These are phyloP conservation scores for Porphyra umbilicalis DNA, from an alignment of 31 red algal species.

Conservation along the genomic window DNA sequence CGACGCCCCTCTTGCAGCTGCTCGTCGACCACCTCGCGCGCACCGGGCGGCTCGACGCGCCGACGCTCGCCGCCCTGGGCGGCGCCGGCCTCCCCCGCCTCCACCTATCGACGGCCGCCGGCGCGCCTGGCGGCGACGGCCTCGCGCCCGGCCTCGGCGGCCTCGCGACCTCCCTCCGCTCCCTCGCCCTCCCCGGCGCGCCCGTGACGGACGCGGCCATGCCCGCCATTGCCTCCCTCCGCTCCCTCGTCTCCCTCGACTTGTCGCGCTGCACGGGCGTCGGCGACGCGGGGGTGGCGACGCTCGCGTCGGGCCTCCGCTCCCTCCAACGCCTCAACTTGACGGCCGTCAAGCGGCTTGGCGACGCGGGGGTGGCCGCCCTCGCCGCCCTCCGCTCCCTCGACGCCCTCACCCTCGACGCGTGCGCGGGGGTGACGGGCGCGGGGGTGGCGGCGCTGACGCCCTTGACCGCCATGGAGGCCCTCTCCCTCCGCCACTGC, in stretches of 20 bases:
- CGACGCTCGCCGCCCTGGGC: neutral
- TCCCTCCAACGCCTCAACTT: neutral
- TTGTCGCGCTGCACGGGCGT: neutral
- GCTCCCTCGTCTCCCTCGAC: neutral
- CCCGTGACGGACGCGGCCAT: neutral
- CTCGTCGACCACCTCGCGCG: neutral
- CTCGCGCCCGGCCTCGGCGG: neutral
- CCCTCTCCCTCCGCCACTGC: constrained; percentile 1
- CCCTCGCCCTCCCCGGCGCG: neutral
- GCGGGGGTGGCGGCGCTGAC: neutral
- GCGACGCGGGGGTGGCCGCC: neutral
- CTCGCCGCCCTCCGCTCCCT: neutral
- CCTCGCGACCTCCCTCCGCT: neutral
- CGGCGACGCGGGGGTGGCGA: neutral
- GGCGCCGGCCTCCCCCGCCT: neutral
- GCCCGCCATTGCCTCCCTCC: neutral
- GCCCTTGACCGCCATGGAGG: neutral
- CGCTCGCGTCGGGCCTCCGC: neutral
- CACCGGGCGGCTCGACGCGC: neutral
- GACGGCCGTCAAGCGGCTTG: neutral
- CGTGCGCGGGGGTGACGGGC: neutral
- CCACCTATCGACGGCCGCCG: neutral
- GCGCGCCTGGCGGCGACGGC: neutral
- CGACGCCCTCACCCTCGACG: neutral
- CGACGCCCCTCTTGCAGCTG: neutral